Base-by-base conservation (phyloP, 2,329 filamentous ascomycete species). In the Hypoxylon rubiginosum region DNA sequence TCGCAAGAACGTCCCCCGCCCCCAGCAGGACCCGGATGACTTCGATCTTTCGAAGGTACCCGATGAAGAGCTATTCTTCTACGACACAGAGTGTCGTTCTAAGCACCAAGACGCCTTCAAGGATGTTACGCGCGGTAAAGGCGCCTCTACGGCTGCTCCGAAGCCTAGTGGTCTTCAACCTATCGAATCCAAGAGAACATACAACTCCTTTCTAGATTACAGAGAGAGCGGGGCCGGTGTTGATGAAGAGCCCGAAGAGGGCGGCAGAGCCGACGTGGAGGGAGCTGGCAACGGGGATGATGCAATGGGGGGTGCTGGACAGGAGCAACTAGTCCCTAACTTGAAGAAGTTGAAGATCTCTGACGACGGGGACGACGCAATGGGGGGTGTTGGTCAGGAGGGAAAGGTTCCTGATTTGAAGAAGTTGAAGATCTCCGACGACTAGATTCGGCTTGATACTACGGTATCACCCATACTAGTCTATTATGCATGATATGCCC, bases 21-120 rank as follows among this genome's bases (percentile, higher is more conserved):
- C 39, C 39, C 21, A 17, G 26, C 15, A 3, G 9, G 17, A 43
- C 17, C 8, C n/a, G 6, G 21, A 54, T 1, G 51, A 34, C 13
- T 10, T 39, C 11, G 36, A 55, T 21, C 17, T 58, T 19, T 41
- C 54, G 1, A 49, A 59, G 34, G 24, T 58, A 9, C 60, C 56
- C 4, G 56, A 64, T 7, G 24, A 56, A 2, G 56, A 64, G 6
- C 48, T 67, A 10, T 60, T 63, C 26, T 60, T 41, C n/a, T 64
- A 60, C 32, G 52, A 60, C 15, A 61, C 52, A 1, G n/a, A 60
- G 7, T n/a, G n/a, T n/a, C n/a, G n/a, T 43, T 45, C 32, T 60
- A 56, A n/a, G 0, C 41, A 11, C 17, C 51, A 41, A n/a, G 46
- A 66, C 13, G 26, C 51, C 11, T 55, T 48, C 30, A 11, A 9